Evolutionary conservation across 257 asterid genomes (phyloP).

Genomic region (Hygrophila difformis): DNA sequence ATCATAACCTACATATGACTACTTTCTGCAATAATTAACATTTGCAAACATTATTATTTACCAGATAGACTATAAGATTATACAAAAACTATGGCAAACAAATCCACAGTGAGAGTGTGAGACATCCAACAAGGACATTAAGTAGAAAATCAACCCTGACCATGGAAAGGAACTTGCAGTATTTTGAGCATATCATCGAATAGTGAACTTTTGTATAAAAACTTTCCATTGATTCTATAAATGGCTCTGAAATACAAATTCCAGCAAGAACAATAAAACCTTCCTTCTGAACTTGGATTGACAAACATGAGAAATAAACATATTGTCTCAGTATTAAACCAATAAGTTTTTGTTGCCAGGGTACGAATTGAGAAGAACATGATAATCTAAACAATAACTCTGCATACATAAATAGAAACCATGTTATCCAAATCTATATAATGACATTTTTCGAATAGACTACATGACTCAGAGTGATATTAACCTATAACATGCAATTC

Average conservation of each 20-base stretch:
- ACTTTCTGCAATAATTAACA: no score
- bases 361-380: conserved; percentile 5
- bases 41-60: no score
- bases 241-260: background rate
- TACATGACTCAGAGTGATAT: background rate
- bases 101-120: conserved; percentile 1
- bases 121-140: background rate
- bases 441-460: conserved; percentile 2
- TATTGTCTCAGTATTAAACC: background rate
- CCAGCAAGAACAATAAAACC: background rate
- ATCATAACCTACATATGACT: no score
- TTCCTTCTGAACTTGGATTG: background rate
- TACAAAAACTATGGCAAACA: background rate
- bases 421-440: background rate
- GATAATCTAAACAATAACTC: conserved; percentile 4
- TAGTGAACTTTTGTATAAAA: background rate
- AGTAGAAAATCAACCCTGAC: conserved; percentile 8
- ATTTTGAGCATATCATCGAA: no score
- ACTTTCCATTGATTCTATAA: background rate
- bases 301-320: background rate
- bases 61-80: no score
- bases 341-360: background rate
- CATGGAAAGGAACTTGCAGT: background rate
- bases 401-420: conserved; percentile 4
- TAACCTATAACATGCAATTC: no score